Base-by-base conservation (phyloP, 2,329 filamentous ascomycete genomes). In the Venturia asperata region DNA sequence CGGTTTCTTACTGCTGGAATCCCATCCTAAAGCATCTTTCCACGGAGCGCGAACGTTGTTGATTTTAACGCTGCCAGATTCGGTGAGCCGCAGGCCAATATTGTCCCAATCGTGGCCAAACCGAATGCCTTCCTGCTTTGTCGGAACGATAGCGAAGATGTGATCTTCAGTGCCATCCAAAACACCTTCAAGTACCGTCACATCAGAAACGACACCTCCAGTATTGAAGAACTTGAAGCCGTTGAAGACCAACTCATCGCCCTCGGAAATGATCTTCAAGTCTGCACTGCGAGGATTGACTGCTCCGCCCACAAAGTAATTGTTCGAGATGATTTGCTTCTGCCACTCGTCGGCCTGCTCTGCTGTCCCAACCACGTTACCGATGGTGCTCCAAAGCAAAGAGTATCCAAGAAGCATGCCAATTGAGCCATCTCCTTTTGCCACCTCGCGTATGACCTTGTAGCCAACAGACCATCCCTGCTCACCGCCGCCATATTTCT, bases 161-260 rank as follows among this genome's bases (percentile, higher is more conserved):
- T 88, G 85, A 64, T 85, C 77, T 5, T 80, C 77, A 0, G 84
- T 86, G 21, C 78, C 82, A 6, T 83, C 80, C n/a, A 81, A 75
- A 0, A 85, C 82, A 24, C 86, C 86, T 69, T 89, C 86, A 0
- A 89, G 78, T 0, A 88, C 84, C 0, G 85, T 87, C 24, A 88
- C 74, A 66, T 89, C 86, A 0, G 85, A 87, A 1, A 89, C 78
- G 0, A 87, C 85, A 34, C 85, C 86, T 0, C 86, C 86, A 0
- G 86, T 89, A 70, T 86, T 88, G 77, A 88, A 88, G 74, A 83
- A 79, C 72, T 89, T 89, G 73, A 79, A 80, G 1, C 86, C 85
- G 66, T 83, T 82, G 72, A 86, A 88, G 1, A 85, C 71, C 17
- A 88, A 72, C 2, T 80, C 74, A 4, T 85, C 81, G 1, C 82